These are phyloP conservation scores for Tulasnella calospora DNA, from an alignment of 768 basidiomycete species.

Conservation along the genomic window DNA sequence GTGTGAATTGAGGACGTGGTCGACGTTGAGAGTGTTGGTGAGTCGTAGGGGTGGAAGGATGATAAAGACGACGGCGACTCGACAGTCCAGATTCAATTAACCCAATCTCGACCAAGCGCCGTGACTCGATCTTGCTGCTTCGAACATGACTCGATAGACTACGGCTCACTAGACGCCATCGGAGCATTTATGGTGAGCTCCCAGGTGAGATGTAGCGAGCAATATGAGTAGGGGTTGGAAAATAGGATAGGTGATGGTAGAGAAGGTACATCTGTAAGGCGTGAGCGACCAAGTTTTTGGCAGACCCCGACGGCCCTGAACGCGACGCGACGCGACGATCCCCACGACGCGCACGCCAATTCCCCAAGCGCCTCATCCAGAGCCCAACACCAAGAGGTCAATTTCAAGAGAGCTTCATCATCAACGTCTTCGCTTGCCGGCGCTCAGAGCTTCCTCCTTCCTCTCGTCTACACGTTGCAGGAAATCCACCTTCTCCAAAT, in stretches of 20 bases:
- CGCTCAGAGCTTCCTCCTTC: conserved; percentile 60
- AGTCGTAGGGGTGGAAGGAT: not conserved
- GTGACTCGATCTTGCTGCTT: conserved; percentile 16
- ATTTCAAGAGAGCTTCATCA: not conserved
- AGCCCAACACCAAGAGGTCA: not conserved
- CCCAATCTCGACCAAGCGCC: conserved; percentile 6
- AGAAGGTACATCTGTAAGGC: not conserved
- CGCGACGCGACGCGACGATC: not conserved
- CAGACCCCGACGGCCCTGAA: not conserved
- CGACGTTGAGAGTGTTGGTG: not conserved
- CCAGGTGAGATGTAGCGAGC: not conserved
- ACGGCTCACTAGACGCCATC: conserved; percentile 2
- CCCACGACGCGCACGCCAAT: not conserved
- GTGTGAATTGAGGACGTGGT: not conserved
- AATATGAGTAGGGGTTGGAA: not conserved
- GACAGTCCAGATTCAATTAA: not conserved
- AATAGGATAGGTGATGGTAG: not conserved
- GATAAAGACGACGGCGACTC: not conserved
- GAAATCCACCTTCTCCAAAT: conserved; percentile 81
- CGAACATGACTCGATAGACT: conserved; percentile 4
- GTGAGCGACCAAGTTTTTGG: not conserved
- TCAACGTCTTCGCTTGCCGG: conserved; percentile 38
- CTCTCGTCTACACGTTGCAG: conserved; percentile 68
- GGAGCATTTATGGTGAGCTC: not conserved
- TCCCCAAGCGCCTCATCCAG: not conserved